These are phyloP conservation scores for Coniochaeta hoffmannii DNA, from an alignment of 2,329 filamentous ascomycete genomes.

Conservation along the genomic window DNA sequence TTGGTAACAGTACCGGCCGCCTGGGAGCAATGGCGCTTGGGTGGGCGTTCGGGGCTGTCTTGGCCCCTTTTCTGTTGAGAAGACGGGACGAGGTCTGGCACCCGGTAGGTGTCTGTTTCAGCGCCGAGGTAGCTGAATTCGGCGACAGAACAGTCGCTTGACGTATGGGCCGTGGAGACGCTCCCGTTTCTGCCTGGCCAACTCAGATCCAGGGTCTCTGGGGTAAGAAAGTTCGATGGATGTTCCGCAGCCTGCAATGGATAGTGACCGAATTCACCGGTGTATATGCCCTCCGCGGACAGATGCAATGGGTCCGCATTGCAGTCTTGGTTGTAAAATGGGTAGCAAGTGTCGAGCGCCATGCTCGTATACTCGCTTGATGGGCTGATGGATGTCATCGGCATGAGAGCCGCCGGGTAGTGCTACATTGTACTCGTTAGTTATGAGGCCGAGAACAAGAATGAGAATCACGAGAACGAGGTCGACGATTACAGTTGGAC, in stretches of 20 bases:
- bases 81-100: background rate
- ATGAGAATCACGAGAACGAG: background rate
- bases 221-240: background rate
- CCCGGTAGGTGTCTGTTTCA: background rate
- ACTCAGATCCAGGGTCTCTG: background rate
- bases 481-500: background rate
- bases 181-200: background rate
- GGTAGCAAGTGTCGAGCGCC: background rate
- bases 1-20: constrained; percentile 19
- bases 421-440: background rate
- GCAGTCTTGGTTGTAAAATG: background rate
- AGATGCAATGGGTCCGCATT: background rate
- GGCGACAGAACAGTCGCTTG: background rate
- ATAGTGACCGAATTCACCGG: background rate
- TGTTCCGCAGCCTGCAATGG: background rate
- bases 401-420: background rate
- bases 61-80: background rate
- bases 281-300: background rate
- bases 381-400: background rate
- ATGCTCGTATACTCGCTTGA: background rate
- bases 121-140: background rate
- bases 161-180: background rate
- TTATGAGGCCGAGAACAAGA: too few relatives aligned
- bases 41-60: constrained; percentile 13
- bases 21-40: constrained; percentile 10